Percentiles rank a stretch among this genome's conserved stretches.
phyloP scores from a whole-genome alignment of 306 rosid species.

The Glycyrrhiza uralensis region DNA sequence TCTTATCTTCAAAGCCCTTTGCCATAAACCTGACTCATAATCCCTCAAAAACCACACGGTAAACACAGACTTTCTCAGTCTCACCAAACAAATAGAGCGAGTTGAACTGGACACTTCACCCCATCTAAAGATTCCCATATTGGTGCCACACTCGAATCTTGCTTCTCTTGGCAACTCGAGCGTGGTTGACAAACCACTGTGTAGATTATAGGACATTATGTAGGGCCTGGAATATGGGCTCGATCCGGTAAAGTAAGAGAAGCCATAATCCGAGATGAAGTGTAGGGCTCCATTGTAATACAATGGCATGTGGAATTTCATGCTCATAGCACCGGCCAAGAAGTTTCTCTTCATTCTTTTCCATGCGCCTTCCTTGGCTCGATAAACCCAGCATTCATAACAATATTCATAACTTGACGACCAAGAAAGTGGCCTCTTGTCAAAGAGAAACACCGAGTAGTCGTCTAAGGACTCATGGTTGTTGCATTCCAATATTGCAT shows the following conservation, averaged over 20 bases:
- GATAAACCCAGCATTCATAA: not conserved
- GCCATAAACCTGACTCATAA: not conserved
- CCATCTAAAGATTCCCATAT: slow-evolving; percentile 23
- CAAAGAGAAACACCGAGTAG: not conserved
- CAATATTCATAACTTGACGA: too few relatives aligned
- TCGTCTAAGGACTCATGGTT: not conserved
- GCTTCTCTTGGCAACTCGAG: not conserved
- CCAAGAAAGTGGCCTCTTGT: not conserved
- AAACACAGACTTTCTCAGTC: not conserved
- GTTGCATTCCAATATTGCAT: not conserved
- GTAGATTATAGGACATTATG: not conserved
- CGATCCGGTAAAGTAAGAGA: rapidly evolving
- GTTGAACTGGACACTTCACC: not conserved
- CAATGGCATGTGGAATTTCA: not conserved
- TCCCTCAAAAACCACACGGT: slow-evolving; percentile 7
- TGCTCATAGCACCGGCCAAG: not conserved
- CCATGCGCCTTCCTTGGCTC: not conserved
- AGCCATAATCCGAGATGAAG: not conserved
- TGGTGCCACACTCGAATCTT: not conserved
- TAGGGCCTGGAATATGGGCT: slow-evolving; percentile 6
- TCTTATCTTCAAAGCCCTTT: not conserved
- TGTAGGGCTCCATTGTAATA: not conserved
- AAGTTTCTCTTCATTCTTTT: not conserved
- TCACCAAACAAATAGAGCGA: slow-evolving; percentile 23
- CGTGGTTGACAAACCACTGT: not conserved